Evolutionary conservation across 331 rosid genomes (phyloP).

Genomic region (Telfairia occidentalis): DNA sequence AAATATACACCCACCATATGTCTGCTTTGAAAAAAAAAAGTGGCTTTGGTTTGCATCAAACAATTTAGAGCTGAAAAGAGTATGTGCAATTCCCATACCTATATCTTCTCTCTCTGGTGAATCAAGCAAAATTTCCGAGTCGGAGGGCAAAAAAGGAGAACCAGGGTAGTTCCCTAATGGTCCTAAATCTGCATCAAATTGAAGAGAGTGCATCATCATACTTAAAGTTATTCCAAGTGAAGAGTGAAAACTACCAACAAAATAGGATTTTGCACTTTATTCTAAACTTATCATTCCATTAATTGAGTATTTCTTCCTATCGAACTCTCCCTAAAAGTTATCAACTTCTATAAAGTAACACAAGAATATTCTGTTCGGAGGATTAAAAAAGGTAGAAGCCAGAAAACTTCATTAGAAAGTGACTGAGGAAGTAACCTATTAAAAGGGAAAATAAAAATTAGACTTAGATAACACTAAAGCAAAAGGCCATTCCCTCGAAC

Average conservation of each 20-base stretch:
- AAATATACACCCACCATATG: neutral
- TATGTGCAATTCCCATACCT: conserved; percentile 31
- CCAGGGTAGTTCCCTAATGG: conserved; percentile 89
- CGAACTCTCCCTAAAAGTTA: neutral
- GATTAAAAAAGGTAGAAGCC: neutral
- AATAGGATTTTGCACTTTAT: neutral
- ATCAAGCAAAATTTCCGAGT: conserved; percentile 84
- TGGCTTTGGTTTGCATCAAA: conserved; percentile 5
- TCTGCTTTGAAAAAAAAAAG: neutral
- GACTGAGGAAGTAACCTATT: neutral
- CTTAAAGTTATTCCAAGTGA: neutral
- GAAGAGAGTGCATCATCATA: conserved; percentile 4
- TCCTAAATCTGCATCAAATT: conserved; percentile 73
- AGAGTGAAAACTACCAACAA: neutral
- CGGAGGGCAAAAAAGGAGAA: conserved; percentile 89
- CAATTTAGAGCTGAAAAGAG: neutral
- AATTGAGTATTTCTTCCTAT: neutral
- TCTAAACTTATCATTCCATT: neutral
- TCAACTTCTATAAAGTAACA: neutral
- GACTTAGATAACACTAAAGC: neutral
- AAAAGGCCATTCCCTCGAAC: neutral
- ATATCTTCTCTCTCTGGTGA: conserved; percentile 93
- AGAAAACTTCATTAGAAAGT: neutral
- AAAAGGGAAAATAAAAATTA: neutral
- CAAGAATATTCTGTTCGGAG: neutral